Evolutionary conservation across 2,329 filamentous ascomycete genomes (phyloP), one percentile per base, ranked within the genome.

Genomic region (Venturia nashicola): DNA sequence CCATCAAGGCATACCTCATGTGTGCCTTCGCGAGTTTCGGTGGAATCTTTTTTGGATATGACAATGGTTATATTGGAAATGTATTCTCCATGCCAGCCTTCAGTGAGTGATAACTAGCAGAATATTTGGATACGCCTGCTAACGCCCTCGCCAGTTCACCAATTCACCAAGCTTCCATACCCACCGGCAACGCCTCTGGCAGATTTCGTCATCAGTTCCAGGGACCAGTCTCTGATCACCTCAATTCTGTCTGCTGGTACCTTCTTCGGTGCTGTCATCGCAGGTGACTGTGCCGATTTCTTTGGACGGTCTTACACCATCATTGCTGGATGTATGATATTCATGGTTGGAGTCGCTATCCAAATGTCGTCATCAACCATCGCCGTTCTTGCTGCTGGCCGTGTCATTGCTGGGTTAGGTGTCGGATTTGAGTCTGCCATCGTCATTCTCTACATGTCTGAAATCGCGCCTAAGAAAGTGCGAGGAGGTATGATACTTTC

Each of bases 191-290:
- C 42, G 9, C n/a, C 43, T 6, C 12, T 16, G 32, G 18, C 27
- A 14, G 57, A 55, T 6, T 60, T 60, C n/a, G 51, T 51, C 12
- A 40, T 65, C 14, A 39, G 43, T 40, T 69, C 72, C 46, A 71
- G 68, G 68, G 65, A 76, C 54, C 69, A 83, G 55, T 87, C 87
- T 0, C 78, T 85, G 46, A 85, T 89, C 65, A 86, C 89, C 44
- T 90, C 88, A 5, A 90, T 91, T 68, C 80, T 91, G 18, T 90
- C 87, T 0, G 86, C 86, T 42, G 88, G 88, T 64, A 91, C 88
- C 39, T 91, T 91, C 75, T 86, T 91, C 67, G 89, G 89, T 48
- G 83, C 88, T 18, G 79, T 91, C 20, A 74, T 77, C 39, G 76
- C 77, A 65, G 89, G 89, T 80, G 88, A 91, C 73, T 73, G 92